phyloP scores from a whole-genome alignment of 2,329 filamentous ascomycete species.

The Pseudogymnoascus sp. region DNA sequence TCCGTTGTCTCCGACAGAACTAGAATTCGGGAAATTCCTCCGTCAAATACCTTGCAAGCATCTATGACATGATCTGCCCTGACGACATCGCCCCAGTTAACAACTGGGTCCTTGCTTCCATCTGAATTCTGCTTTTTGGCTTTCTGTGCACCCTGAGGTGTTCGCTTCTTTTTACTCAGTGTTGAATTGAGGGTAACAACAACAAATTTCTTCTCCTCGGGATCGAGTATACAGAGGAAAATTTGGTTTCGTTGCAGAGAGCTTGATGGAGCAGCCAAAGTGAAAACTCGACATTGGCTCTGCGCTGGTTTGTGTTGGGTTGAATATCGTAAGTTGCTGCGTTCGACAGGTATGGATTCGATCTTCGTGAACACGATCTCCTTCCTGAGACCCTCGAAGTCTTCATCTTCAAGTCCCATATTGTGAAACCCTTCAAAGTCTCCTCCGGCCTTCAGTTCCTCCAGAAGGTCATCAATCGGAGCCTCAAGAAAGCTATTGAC shows the following conservation, averaged over 20 bases:
- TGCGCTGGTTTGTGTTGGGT: slow-evolving; percentile 46
- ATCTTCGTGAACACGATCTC: slow-evolving; percentile 68
- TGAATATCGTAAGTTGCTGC: slow-evolving; percentile 54
- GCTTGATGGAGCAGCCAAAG: slow-evolving; percentile 54
- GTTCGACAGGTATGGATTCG: slow-evolving; percentile 57
- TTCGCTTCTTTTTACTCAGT: slow-evolving; percentile 18
- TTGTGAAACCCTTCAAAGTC: slow-evolving; percentile 63
- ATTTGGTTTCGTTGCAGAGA: slow-evolving; percentile 48
- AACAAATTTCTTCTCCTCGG: slow-evolving; percentile 58
- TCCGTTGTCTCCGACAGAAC: slow-evolving; percentile 59
- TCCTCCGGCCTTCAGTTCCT: slow-evolving; percentile 56
- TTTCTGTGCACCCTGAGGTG: slow-evolving; percentile 10
- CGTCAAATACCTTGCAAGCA: slow-evolving; percentile 64
- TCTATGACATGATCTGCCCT: slow-evolving; percentile 62
- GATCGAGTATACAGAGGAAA: slow-evolving; percentile 64
- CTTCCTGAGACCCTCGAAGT: slow-evolving; percentile 62
- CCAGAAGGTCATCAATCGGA: slow-evolving; percentile 61
- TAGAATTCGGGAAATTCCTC: slow-evolving; percentile 59
- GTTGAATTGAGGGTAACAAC: slow-evolving; percentile 56
- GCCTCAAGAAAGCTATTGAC: slow-evolving; percentile 60
- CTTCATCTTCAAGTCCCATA: slow-evolving; percentile 66
- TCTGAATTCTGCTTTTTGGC: slow-evolving; percentile 17
- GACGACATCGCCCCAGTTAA: slow-evolving; percentile 22
- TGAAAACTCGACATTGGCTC: slow-evolving; percentile 56
- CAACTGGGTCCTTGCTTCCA: slow-evolving; percentile 16